Evolutionary conservation across 2,329 filamentous ascomycete species (phyloP), one percentile per base, ranked within the genome.

Genomic region (Neonectria magnoliae): DNA sequence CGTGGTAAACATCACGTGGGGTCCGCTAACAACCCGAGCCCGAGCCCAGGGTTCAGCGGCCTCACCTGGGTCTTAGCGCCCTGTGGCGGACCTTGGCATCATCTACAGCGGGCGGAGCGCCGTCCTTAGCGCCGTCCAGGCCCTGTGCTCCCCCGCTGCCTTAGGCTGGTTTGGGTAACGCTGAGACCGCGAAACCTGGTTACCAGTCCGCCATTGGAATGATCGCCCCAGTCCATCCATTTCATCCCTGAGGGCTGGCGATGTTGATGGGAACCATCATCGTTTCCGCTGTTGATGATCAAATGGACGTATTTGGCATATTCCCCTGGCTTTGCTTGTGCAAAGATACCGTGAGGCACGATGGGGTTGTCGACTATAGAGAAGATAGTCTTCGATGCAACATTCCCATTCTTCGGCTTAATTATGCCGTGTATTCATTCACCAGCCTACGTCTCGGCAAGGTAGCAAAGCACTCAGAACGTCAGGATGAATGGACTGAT

Each of bases 1-100:
- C 36, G 14, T 38, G 41, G 44, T 56, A 38, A 59, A 44, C 61
- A 59, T 64, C 61, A 57, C 60, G 48, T 57, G 54, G 60, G 14
- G 54, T 48, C 38, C 16, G 44, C 61, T 22, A 56, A 20, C 33
- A 54, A 13, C 50, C 41, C 47, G 7, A 41, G 50, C 31, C 22
- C 57, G 31, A 38, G 57, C 42, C 22, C 42, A 41, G 51, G n/a
- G 50, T 50, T 45, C 22, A 42, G 47, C 38, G 47, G 36, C 13
- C 25, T 42, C 38, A n/a, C 11, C 38, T 42, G n/a, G 11, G 45
- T 20, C 41, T 62, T 54, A 52, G 36, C 31, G 36, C 31, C 20
- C 25, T 14, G 29, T 53, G 22, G 57, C 57, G 41, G 50, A 11
- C 51, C n/a, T 29, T 41, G 45, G 47, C 38, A 25, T 2, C 29